Evolutionary conservation across 1,139 yeast species (phyloP), one percentile per base, ranked within the genome.

Genomic region (Lodderomyces margitis): DNA sequence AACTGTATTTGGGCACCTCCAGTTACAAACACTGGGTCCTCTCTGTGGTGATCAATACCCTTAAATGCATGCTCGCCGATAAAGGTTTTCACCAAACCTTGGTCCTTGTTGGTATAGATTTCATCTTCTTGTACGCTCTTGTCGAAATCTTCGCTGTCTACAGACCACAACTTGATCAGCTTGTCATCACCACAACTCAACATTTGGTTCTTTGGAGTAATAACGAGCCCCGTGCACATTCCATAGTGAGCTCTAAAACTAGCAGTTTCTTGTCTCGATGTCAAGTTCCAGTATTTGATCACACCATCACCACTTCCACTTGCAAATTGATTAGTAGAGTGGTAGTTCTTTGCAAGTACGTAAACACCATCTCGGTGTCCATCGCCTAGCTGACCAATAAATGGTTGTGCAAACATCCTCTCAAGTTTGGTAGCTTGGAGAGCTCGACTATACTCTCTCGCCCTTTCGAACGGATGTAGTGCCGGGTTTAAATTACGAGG

Each of bases 351-450:
- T 10, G 97, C 95, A 40, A 94, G 77, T 23, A 83, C 72, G 62
- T 92, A 92, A n/a, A 94, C 88, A 40, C 98, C 98, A 59, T 94
- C 98, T 44, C 94, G 70, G 57, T 94, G 98, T 10, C 98, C 98
- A 51, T 81, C 78, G 2, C 99, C 98, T 28, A 94, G 68, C 59
- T 94, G 98, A 1, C 96, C 97, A 15, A 94, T 75, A 62, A 94
- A 92, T 5, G 99, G 99, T 58, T 91, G 91, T 0, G 99, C 98
- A 75, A 94, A 92, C 87, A 92, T 85, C 52, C 97, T 74, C 58
- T 91, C 98, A 66, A 94, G 65, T 61, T 94, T 94, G 14, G 98
- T 91, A 20, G 98, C 98, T 45, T 89, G 91, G 42, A 94, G 66
- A 1, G 98, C 98, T 52, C 91, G 79, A 14, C 97, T 87, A 58